Evolutionary conservation across 805 yeast genomes (phyloP), one percentile per base, ranked within the genome.

Genomic region (Barnettozyma sucrosica): DNA sequence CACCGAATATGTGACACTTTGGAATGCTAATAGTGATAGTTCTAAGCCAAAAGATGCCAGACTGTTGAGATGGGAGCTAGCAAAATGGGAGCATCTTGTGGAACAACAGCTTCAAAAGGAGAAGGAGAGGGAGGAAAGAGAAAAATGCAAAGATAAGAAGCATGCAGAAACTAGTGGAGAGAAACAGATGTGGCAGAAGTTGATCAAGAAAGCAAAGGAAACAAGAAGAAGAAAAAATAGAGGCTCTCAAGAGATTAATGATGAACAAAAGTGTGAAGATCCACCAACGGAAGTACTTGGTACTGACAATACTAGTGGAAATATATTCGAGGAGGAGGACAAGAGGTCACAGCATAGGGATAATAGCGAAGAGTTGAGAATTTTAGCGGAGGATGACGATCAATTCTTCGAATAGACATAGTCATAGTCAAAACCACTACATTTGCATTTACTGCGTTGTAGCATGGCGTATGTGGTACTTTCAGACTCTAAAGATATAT

Each of bases 21-120:
- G 83, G 80, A 90, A 90, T 59, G 82, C 96, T 11, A 89, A 89
- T 58, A 74, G 81, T 38, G 96, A 89, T 59, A 76, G 89, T 6
- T 67, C 76, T 32, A 72, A 70, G 26, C 96, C 96, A 0, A 77
- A 76, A 4, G 65, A 77, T 23, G 81, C 79, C 20, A 66, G 69
- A 34, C 75, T 77, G 5, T 63, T 90, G 43, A 69, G 77, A 42
- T 77, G 74, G 45, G 75, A 75, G 44, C 69, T 90, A 34, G 62
- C 66, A 20, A 79, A 80, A 56, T 85, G 95, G 95, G 96, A 89
- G 57, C 62, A 61, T 8, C 33, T 47, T 14, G 50, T 47, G 7
- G 37, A 34, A 16, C 38, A 43, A 28, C 46, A 47, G 41, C 16
- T 43, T 23, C 40, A 43, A 16, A 34, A 19, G 38, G 37, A 40